Evolutionary conservation across 768 basidiomycete species (phyloP), one percentile per base, ranked within the genome.

Genomic region (Lactifluus rugatus): DNA sequence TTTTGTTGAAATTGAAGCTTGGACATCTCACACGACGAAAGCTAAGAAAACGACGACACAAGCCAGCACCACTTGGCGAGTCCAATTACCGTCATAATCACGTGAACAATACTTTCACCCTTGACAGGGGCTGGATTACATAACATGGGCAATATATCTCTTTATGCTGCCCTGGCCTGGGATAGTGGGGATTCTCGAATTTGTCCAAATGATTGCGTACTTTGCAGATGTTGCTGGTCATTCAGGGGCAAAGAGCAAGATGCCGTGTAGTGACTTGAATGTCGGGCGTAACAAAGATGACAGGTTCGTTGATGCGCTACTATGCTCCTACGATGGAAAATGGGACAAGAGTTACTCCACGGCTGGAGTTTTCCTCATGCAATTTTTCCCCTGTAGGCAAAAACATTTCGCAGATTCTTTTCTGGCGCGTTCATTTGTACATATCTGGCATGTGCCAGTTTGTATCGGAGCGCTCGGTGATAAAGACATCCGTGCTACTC

Each of bases 381-480:
- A 48, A 48, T 53, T 31, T 48, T 53, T 53, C 57, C 57, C 19
- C 57, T 48, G 52, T 21, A 17, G 57, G 57, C 46, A 26, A 58
- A 21, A 41, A 25, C 25, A 21, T 32, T 32, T 42, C 42, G 39
- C 44, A 28, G 25, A 26, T 48, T 41, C 13, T 32, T 21, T 58
- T 23, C 46, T 28, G 34, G 53, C 54, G 59, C 49, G 54, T 60
- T 55, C 54, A 60, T 60, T 60, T 60, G 45, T 56, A 60, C 59
- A 60, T 60, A 60, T 60, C 23, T 17, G 59, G 59, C 25, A 60
- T 50, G 25, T 44, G 48, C 58, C 55, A 34, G 32, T 39, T 60
- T 60, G 26, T 17, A 5, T 47, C 59, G 54, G 59, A 60, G 34
- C 23, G 36, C 28, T 56, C 54, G 59, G 59, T 54, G 54, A 56